Evolutionary conservation across 2,329 filamentous ascomycete genomes (phyloP), one percentile per base, ranked within the genome.

Genomic region (Alternaria longipes): DNA sequence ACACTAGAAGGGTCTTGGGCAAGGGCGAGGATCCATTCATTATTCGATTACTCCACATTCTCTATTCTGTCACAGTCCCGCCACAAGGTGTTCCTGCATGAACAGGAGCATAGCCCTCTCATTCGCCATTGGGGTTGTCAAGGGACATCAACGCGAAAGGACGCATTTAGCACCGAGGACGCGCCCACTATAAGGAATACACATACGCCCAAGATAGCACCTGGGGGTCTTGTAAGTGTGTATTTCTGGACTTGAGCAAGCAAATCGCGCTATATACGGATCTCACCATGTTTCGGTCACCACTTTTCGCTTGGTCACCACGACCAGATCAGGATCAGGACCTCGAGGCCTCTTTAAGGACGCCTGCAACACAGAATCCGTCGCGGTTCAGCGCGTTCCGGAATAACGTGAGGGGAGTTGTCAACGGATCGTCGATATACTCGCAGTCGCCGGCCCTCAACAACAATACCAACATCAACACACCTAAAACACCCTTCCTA

Each of bases 341-440:
- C 56, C 66, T 69, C 20, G 66, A 72, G 57, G 70, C 65, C 41
- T 71, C 62, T 4, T n/a, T 38, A 16, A n/a, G 34, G 16, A 38
- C 34, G 24, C 69, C 66, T 11, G 64, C 64, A 47, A 64, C 66
- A 30, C 63, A 66, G 16, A 63, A 65, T 5, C 58, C 63, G 22
- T 70, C 69, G 16, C 66, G 69, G 12, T 72, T 70, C 54, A 60
- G 62, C 26, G 62, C 66, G 28, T 63, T 72, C 18, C 68, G 62
- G 2, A 66, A 44, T 50, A 71, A 71, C 30, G 57, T 74, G 47
- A 72, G 74, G 52, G 68, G 69, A 14, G 72, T 76, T 59, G 65
- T 75, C 62, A 76, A 78, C 52, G 76, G 76, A 9, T 78, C 75
- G 38, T 79, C 77, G 1, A 60, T 79, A 16, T 79, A 79, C 63